Conservation (phyloP, 805 yeast genomes). For the Yamadazyma philogaea region DNA sequence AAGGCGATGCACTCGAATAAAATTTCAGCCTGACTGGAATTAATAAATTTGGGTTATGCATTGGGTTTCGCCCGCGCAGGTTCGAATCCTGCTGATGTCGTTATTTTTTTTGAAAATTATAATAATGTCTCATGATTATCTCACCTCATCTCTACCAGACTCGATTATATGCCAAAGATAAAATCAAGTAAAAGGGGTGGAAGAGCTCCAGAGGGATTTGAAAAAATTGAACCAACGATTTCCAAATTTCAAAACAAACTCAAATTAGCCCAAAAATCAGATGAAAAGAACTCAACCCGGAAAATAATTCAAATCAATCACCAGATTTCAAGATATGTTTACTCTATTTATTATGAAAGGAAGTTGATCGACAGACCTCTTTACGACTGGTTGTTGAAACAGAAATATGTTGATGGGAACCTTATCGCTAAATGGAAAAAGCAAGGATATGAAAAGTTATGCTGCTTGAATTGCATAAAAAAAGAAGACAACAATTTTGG, state of each 20-base stretch:
- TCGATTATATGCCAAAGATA: constrained; percentile 43
- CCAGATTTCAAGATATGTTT: constrained; percentile 72
- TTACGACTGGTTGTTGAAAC: constrained; percentile 69
- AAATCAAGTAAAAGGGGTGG: constrained; percentile 39
- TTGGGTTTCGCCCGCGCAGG: constrained; percentile 45
- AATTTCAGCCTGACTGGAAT: constrained; percentile 2
- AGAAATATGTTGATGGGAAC: constrained; percentile 62
- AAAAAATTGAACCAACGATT: constrained; percentile 63
- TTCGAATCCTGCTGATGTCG: constrained; percentile 48
- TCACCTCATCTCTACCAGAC: not conserved
- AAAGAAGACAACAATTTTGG: constrained; percentile 59
- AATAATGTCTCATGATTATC: not conserved
- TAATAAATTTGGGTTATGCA: constrained; percentile 22
- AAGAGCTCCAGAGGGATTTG: constrained; percentile 72
- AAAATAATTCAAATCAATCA: constrained; percentile 68
- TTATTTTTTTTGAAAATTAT: constrained; percentile 25
- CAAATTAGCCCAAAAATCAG: constrained; percentile 44
- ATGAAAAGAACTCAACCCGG: constrained; percentile 62
- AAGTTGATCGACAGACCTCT: constrained; percentile 63
- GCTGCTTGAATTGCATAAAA: constrained; percentile 79
- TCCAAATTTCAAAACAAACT: constrained; percentile 55
- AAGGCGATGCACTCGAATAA: constrained; percentile 41
- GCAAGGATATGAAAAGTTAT: constrained; percentile 80
- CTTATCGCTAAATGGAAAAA: constrained; percentile 81
- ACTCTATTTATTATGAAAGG: constrained; percentile 67